These are phyloP conservation scores for Vigna mungo DNA, from an alignment of 306 rosid genomes.

Conservation along the genomic window DNA sequence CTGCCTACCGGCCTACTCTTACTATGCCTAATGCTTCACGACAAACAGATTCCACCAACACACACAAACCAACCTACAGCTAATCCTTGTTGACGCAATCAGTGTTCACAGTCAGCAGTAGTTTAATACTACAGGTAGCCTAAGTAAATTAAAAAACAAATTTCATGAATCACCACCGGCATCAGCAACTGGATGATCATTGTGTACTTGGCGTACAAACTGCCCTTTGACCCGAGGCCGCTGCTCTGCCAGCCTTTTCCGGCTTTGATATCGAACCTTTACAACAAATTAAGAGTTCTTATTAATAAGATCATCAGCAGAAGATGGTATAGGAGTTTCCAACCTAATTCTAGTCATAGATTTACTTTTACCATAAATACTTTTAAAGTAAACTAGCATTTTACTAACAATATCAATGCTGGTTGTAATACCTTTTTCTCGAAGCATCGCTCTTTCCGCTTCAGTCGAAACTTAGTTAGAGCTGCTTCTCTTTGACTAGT, in stretches of 20 bases:
- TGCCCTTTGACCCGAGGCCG: slow-evolving; percentile 79
- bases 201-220: slow-evolving; percentile 59
- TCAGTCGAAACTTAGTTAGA: slow-evolving; percentile 67
- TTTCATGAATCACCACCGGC: slow-evolving; percentile 50
- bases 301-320: neutral
- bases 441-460: slow-evolving; percentile 75
- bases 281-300: neutral
- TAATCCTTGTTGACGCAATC: slow-evolving; percentile 6
- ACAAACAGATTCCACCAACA: slow-evolving; percentile 42
- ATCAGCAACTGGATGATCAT: slow-evolving; percentile 43
- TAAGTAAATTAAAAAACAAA: neutral
- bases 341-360: slow-evolving; percentile 13
- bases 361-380: slow-evolving; percentile 4
- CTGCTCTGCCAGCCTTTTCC: slow-evolving; percentile 74
- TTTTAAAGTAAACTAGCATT: slow-evolving; percentile 1
- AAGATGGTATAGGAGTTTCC: slow-evolving; percentile 1
- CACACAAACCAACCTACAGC: slow-evolving; percentile 40
- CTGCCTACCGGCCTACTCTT: slow-evolving; percentile 24
- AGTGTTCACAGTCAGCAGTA: slow-evolving; percentile 7
- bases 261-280: slow-evolving; percentile 73
- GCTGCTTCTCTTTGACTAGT: slow-evolving; percentile 79
- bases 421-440: slow-evolving; percentile 68
- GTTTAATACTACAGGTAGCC: slow-evolving; percentile 22
- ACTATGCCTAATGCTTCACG: slow-evolving; percentile 34
- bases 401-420: neutral